Conservation (phyloP, 306 rosid species). For the Senna siamea region DNA sequence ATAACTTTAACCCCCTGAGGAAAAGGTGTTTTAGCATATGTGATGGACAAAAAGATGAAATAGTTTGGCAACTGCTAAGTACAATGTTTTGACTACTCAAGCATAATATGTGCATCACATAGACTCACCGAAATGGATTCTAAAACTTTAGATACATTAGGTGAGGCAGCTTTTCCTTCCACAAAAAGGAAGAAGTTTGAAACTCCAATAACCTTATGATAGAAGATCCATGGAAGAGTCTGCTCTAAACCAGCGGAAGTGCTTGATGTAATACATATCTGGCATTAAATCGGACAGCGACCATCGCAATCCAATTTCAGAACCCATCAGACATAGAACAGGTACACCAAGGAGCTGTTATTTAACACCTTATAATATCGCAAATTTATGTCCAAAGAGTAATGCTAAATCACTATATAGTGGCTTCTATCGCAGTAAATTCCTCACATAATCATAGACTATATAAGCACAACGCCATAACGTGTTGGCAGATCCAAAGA, state of each 20-base stretch:
- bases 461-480: conserved; percentile 6
- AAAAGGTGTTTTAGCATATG: conserved; percentile 27
- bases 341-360: neutral
- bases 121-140: conserved; percentile 83
- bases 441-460: neutral
- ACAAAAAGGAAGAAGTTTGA: conserved; percentile 80
- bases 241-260: conserved; percentile 85
- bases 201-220: conserved; percentile 88
- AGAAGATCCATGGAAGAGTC: conserved; percentile 85
- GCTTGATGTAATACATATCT: conserved; percentile 74
- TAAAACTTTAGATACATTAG: conserved; percentile 71
- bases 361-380: neutral
- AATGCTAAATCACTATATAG: neutral
- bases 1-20: conserved; percentile 84
- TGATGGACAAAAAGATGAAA: neutral
- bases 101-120: neutral
- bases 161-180: conserved; percentile 92
- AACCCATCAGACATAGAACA: neutral
- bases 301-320: conserved; percentile 11
- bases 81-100: neutral
- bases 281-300: conserved; percentile 12
- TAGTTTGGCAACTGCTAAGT: neutral
- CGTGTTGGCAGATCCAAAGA: conserved; percentile 33
- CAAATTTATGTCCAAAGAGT: neutral
- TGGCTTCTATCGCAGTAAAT: neutral